Base-by-base conservation (phyloP, 208 protist genomes). In the Crithidia sp. region DNA sequence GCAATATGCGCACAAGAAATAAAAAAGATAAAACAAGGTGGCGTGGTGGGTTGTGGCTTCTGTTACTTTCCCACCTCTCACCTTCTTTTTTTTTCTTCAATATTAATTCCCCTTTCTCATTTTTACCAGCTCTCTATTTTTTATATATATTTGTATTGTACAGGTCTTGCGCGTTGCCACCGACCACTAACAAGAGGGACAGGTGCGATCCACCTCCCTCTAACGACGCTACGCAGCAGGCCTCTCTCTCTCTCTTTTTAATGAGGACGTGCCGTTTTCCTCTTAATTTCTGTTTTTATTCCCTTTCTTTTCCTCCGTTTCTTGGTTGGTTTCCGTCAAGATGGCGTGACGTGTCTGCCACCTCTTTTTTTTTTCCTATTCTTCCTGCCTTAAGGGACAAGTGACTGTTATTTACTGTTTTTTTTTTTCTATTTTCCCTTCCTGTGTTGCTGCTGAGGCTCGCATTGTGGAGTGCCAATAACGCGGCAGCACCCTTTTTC, bases 361-460 rank as follows among this genome's bases (percentile, higher is more conserved):
- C 28, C 28, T 28, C 28, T 28, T 28, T 49, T 49, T 49, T 49
- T 49, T 49, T 36, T 57, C 0, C 53, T 1, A 28, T 28, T 28
- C 28, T 28, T 28, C 28, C 28, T 28, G 28, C 28, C 28, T 1
- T 28, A 28, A 28, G 28, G 28, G 28, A 57, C 53, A 13, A 16
- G 7, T 10, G 12, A 37, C 7, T 28, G 6, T 57, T 43, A 7
- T 53, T 56, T 49, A 60, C 28, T 13, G 17, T 60, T 39, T 36
- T 60, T 58, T 71, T 7, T 9, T 68, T 57, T 68, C 16, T 28
- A 28, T 28, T 28, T 55, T 41, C 36, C 14, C 17, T 69, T 69
- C n/a, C 16, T 56, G 17, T 52, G 28, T 28, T 28, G 28, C 28
- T 28, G 28, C 28, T 28, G 28, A 28, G 28, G 28, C 28, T 28